phyloP scores from a whole-genome alignment of 2,329 filamentous ascomycete genomes.

The Epichloe typhina region DNA sequence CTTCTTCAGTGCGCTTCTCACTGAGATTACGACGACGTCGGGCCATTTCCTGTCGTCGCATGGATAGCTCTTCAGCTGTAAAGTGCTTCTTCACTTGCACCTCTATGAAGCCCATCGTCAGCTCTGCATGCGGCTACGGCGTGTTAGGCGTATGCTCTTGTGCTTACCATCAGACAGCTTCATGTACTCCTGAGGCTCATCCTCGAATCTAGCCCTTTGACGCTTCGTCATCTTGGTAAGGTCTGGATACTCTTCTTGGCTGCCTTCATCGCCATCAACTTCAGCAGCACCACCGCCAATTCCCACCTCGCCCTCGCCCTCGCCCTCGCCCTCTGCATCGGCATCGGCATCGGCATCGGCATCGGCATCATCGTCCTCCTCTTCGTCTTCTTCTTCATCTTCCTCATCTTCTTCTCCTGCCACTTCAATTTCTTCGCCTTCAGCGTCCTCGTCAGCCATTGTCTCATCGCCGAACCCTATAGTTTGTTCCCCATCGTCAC shows the following conservation, averaged over 20 bases:
- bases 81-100: constrained; percentile 51
- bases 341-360: constrained; percentile 26
- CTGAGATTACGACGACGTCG: constrained; percentile 48
- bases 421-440: constrained; percentile 31
- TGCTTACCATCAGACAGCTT: constrained; percentile 46
- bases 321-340: constrained; percentile 20
- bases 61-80: constrained; percentile 47
- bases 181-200: constrained; percentile 40
- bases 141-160: neutral
- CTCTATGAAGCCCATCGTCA: constrained; percentile 27
- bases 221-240: constrained; percentile 48
- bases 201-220: constrained; percentile 46
- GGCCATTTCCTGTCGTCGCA: constrained; percentile 50
- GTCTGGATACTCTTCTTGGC: constrained; percentile 37
- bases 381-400: constrained; percentile 26
- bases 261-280: constrained; percentile 31
- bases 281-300: constrained; percentile 24
- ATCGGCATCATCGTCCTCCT: constrained; percentile 23
- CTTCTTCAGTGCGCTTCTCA: constrained; percentile 51
- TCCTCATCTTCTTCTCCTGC: constrained; percentile 30
- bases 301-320: constrained; percentile 20
- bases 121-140: neutral
- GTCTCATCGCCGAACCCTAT: constrained; percentile 31
- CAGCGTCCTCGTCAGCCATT: constrained; percentile 34
- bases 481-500: constrained; percentile 28